Evolutionary conservation across 2,329 filamentous ascomycete species (phyloP).

Genomic region (Tolypocladium album): DNA sequence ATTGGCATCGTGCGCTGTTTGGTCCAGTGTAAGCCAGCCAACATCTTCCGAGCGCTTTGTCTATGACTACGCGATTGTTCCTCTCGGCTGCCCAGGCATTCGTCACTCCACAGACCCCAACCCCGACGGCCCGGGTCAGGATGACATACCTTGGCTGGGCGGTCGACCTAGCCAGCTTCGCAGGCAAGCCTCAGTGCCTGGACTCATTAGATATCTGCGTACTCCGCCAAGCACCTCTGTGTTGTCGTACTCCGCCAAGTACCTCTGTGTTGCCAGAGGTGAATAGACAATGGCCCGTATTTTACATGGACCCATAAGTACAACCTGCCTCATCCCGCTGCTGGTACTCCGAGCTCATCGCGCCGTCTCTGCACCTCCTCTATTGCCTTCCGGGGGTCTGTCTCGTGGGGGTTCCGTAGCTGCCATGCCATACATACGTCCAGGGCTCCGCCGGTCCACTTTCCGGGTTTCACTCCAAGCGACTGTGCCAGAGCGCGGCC

Average conservation of each 20-base stretch:
- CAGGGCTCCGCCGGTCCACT: slow-evolving; percentile 75
- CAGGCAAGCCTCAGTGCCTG: background rate
- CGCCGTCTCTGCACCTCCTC: slow-evolving; percentile 44
- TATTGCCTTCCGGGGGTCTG: slow-evolving; percentile 47
- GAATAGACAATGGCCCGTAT: background rate
- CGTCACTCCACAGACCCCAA: background rate
- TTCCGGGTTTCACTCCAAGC: slow-evolving; percentile 60
- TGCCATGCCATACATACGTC: slow-evolving; percentile 83
- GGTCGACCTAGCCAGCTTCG: background rate
- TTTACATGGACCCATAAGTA: background rate
- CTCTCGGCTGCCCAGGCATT: no score
- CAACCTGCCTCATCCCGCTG: background rate
- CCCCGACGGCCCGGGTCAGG: background rate
- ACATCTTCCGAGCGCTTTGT: background rate
- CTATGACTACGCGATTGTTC: background rate
- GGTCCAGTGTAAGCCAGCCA: background rate
- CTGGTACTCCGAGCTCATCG: slow-evolving; percentile 37
- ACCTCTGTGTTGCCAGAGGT: background rate
- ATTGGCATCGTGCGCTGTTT: background rate
- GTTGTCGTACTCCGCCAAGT: background rate
- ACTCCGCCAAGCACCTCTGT: background rate
- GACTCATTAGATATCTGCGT: background rate
- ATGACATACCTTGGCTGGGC: background rate
- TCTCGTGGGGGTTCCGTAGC: slow-evolving; percentile 60
- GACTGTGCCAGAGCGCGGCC: slow-evolving; percentile 62